Conservation (phyloP, 495 filamentous ascomycete species). For the Penicillium maclennaniae region DNA sequence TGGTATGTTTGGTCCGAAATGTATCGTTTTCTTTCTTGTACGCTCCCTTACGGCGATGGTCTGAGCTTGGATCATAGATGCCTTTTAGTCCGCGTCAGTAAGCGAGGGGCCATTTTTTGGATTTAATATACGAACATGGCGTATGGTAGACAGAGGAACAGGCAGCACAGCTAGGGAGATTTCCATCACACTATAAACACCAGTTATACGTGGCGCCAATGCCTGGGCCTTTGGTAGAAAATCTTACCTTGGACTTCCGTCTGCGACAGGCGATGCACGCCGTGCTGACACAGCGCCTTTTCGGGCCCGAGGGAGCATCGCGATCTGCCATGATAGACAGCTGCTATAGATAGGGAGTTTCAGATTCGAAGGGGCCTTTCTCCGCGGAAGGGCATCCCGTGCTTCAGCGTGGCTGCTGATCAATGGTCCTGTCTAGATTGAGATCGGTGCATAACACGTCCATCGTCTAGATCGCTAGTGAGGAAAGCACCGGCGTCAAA, state of each 20-base stretch:
- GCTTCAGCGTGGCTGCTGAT: conserved; percentile 28
- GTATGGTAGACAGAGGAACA: conserved; percentile 95
- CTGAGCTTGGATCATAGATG: conserved; percentile 92
- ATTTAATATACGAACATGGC: conserved; percentile 34
- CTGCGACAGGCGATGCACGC: conserved; percentile 91
- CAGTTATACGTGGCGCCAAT: conserved; percentile 11
- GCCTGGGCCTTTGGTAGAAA: not conserved
- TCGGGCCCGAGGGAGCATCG: conserved; percentile 36
- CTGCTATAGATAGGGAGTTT: conserved; percentile 11
- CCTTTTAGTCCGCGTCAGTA: conserved; percentile 45
- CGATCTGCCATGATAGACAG: conserved; percentile 29
- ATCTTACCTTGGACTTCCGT: conserved; percentile 73
- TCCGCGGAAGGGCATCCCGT: conserved; percentile 23
- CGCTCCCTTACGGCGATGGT: conserved; percentile 93
- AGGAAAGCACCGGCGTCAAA: not conserved
- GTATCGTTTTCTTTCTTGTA: conserved; percentile 93
- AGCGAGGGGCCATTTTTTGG: not conserved
- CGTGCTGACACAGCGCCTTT: conserved; percentile 88
- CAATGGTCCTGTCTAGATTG: conserved; percentile 21
- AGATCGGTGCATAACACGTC: conserved; percentile 7
- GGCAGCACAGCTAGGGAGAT: conserved; percentile 86
- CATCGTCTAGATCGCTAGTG: conserved; percentile 9
- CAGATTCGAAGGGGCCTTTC: conserved; percentile 12
- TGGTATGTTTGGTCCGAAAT: conserved; percentile 80
- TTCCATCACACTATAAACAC: conserved; percentile 73